Base-by-base conservation (phyloP, 306 rosid genomes). In the Casuarina glauca region DNA sequence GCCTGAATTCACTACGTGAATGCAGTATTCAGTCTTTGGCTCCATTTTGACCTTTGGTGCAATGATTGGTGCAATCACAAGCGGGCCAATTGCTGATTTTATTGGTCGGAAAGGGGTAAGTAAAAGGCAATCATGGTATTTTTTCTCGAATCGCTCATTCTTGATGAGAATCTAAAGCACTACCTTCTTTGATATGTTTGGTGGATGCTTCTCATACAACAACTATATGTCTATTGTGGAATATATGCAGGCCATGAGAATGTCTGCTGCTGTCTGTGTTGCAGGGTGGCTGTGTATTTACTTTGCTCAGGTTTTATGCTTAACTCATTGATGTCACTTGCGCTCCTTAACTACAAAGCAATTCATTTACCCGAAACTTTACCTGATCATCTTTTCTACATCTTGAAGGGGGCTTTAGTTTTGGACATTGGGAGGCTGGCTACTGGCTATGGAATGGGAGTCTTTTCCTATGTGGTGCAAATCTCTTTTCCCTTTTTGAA, bases 371-470 rank as follows among this genome's bases (percentile, higher is more conserved):
- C 68, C 13, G 41, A 67, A 20, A 67, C 15, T 78, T 39, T 77
- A 35, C 44, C 63, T 78, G 73, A 39, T 63, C 44, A 3, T 32
- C 45, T 17, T 63, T 57, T 78, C 75, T 41, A 39, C 63, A 68
- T 69, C 55, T 80, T 82, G 78, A 53, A 94, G 98, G 91, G 88
- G 4, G 81, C 89, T 53, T 75, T 81, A 75, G 68, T 88, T 84
- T 86, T 95, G 91, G 91, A 91, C 88, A 82, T 89, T 84, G 98
- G 93, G 74, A 91, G 97, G 86, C 81, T 92, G 76, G 91, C 92
- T 76, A 95, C 96, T n/a, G 98, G 98, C 82, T 95, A 89, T 77
- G 98, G 97, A 86, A 95, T 95, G 97, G 98, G 98, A 81, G 87
- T 93, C 45, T 95, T 88, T 80, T 95, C 97, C 52, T 95, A 82